Evolutionary conservation across 305 asterid genomes (phyloP), one percentile per base, ranked within the genome.

Genomic region (Solanum aculeatissimum): DNA sequence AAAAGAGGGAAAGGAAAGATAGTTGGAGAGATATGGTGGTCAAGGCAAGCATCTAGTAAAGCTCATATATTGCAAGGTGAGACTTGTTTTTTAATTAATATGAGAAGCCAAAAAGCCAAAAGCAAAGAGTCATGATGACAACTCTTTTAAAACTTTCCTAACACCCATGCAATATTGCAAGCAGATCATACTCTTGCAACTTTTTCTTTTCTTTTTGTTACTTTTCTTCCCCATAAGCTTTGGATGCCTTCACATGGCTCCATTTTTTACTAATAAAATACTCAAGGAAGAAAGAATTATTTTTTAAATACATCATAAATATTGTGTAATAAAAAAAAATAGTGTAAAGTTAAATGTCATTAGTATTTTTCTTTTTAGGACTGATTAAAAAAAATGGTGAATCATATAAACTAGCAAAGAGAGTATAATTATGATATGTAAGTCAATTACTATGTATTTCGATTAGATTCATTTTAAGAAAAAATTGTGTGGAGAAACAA

Each of bases 1-100:
- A 57, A 9, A 27, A 1, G n/a, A 16, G 9, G 54, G 29, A 1
- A 63, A 82, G 45, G 27, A 10, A 82, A 88, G 18, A 74, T 77
- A 79, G 83, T 87, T 80, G 81, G 79, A 81, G 66, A 85, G 77
- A 85, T 53, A 83, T 82, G 83, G 89, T 85, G 87, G 86, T 87
- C 84, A 88, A 89, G 89, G 86, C 84, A 89, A 89, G 89, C 88
- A 90, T 88, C 86, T 86, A 84, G 14, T 75, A 47, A 80, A 89
- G 68, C 14, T 53, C 49, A 32, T 16, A 51, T 11, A 83, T 40
- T 84, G 15, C 15, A 60, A 12, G 84, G 70, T 58, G 55, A 54
- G 38, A 23, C 16, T 49, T 77, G 23, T 51, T 27, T 77, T 1
- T 5, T 5, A 1, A n/a, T 45, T 72, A 14, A 3, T 79, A 40